phyloP scores from a whole-genome alignment of 164 flowering plant genomes.

The Liriodendron chinense region DNA sequence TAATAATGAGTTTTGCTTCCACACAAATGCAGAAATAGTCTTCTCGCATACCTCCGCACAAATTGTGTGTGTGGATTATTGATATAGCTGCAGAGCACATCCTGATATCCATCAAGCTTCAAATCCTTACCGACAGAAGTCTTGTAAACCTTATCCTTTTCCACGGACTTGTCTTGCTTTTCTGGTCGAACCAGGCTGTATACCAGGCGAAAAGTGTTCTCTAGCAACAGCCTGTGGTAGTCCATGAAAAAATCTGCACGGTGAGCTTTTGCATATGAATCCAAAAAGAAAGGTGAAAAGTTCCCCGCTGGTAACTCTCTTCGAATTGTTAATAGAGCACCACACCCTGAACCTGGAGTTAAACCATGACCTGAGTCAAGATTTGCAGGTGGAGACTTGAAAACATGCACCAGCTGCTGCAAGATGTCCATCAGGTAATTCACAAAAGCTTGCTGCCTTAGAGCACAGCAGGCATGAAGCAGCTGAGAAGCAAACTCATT shows the following conservation, averaged over 20 bases:
- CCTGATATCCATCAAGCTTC: slow-evolving; percentile 97
- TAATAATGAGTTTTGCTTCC: slow-evolving; percentile 97
- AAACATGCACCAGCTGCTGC: slow-evolving; percentile 81
- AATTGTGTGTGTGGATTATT: slow-evolving; percentile 82
- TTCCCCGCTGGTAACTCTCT: slow-evolving; percentile 96
- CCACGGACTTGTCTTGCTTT: slow-evolving; percentile 84
- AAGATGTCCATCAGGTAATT: slow-evolving; percentile 89
- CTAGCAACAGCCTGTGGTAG: slow-evolving; percentile 81
- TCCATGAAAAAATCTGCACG: slow-evolving; percentile 84
- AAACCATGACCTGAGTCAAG: slow-evolving; percentile 46
- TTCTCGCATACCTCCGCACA: slow-evolving; percentile 92
- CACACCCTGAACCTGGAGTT: slow-evolving; percentile 79
- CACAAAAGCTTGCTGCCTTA: slow-evolving; percentile 87
- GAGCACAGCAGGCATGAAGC: slow-evolving; percentile 71
- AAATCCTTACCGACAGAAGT: slow-evolving; percentile 64
- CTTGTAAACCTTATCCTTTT: slow-evolving; percentile 77
- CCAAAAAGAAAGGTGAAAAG: slow-evolving; percentile 96
- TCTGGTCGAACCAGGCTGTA: slow-evolving; percentile 95
- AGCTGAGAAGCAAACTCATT: slow-evolving; percentile 78
- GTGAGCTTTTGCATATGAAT: slow-evolving; percentile 94
- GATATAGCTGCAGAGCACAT: slow-evolving; percentile 95
- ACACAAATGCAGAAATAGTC: slow-evolving; percentile 93
- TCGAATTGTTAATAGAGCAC: slow-evolving; percentile 76
- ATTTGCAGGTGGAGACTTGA: slow-evolving; percentile 68
- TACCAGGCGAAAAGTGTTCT: slow-evolving; percentile 82